Evolutionary conservation across 805 yeast genomes (phyloP).

Genomic region (Metschnikowia amazonensis): DNA sequence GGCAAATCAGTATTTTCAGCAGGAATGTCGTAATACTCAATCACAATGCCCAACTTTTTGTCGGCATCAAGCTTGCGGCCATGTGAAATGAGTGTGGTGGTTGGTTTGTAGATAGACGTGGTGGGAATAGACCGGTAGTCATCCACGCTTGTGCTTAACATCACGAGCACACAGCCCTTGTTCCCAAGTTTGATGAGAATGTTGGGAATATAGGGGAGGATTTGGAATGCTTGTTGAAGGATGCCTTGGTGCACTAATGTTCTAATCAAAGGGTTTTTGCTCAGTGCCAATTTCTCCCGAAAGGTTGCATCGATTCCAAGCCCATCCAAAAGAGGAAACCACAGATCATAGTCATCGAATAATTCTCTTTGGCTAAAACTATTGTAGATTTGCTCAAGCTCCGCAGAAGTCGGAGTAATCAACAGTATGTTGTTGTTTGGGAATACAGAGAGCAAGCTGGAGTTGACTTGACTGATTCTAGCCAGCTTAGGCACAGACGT

Average conservation of each 20-base stretch:
- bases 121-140: constrained; percentile 35
- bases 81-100: constrained; percentile 20
- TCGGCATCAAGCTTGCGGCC: constrained; percentile 19
- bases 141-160: constrained; percentile 31
- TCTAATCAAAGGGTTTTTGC: constrained; percentile 17
- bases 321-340: constrained; percentile 74
- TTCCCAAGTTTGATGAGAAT: constrained; percentile 65
- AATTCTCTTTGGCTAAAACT: constrained; percentile 39
- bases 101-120: constrained; percentile 26
- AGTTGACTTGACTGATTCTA: constrained; percentile 37
- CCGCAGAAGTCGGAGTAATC: constrained; percentile 67
- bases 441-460: constrained; percentile 33
- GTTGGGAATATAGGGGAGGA: constrained; percentile 72
- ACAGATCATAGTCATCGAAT: constrained; percentile 52
- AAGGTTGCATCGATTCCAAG: constrained; percentile 47
- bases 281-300: constrained; percentile 42
- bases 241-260: constrained; percentile 40
- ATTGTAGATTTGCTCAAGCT: constrained; percentile 52
- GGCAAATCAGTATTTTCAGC: constrained; percentile 25
- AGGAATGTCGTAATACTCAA: constrained; percentile 58
- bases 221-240: constrained; percentile 63
- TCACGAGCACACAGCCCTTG: constrained; percentile 50
- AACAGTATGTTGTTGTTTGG: constrained; percentile 47
- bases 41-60: constrained; percentile 46
- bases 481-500: constrained; percentile 66